Base-by-base conservation (phyloP, 1,284 basidiomycete species). In the Papiliotrema flavescens region DNA sequence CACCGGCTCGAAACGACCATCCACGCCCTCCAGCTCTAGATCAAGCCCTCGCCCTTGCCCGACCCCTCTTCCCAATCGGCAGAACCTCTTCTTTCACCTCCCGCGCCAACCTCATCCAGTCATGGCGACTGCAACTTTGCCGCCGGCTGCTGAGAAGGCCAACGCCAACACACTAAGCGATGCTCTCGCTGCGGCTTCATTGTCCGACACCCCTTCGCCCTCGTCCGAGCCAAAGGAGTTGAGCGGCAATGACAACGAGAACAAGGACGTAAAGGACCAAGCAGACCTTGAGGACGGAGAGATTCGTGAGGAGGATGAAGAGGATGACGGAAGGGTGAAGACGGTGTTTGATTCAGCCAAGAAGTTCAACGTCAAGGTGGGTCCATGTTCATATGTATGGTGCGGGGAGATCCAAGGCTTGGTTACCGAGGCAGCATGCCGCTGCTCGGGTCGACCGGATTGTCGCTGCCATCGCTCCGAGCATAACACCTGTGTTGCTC, bases 351-450 rank as follows among this genome's bases (percentile, higher is more conserved):
- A 83, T 71, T 88, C 92, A 76, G 86, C 89, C 20, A 85, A 81
- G 64, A 88, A 87, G 65, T 95, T 94, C 79, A 94, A 94, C 69
- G 89, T 92, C 79, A 94, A 93, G 81, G 89, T 89, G 61, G 51
- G 79, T 71, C 45, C n/a, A n/a, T n/a, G n/a, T n/a, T n/a, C n/a
- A n/a, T n/a, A n/a, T n/a, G n/a, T n/a, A n/a, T n/a, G n/a, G n/a
- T n/a, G n/a, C n/a, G n/a, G n/a, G n/a, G n/a, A n/a, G n/a, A n/a
- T n/a, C n/a, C n/a, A n/a, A n/a, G n/a, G n/a, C n/a, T n/a, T n/a
- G n/a, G n/a, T n/a, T n/a, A n/a, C n/a, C n/a, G n/a, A n/a, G n/a
- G n/a, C n/a, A n/a, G n/a, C n/a, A n/a, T n/a, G n/a, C n/a, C n/a
- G n/a, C n/a, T n/a, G n/a, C n/a, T n/a, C n/a, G n/a, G n/a, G n/a